Conservation (phyloP, 331 rosid species). For the Acacia pycnantha region DNA sequence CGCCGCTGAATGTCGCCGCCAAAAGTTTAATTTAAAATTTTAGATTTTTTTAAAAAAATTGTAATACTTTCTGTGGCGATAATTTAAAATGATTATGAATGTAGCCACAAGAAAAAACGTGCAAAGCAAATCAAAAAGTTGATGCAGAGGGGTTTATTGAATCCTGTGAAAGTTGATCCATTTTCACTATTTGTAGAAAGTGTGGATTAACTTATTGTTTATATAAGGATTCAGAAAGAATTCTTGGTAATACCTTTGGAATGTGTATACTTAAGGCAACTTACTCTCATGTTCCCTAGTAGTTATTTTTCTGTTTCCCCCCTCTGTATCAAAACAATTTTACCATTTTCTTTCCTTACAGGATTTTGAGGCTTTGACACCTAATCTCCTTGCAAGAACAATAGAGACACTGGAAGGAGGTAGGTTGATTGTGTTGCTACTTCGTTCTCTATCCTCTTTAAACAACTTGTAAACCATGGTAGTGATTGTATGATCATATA, state of each 20-base stretch:
- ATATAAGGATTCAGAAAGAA: slow-evolving; percentile 77
- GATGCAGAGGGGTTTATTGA: slow-evolving; percentile 74
- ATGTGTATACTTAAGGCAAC: slow-evolving; percentile 94
- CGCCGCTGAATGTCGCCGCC: too few species aligned
- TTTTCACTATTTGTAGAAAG: slow-evolving; percentile 68
- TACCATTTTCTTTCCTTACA: slow-evolving; percentile 29
- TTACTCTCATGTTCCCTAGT: neutral
- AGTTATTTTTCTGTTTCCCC: neutral
- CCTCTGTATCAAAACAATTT: slow-evolving; percentile 18
- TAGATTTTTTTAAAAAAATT: too few species aligned
- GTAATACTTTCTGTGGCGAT: too few species aligned
- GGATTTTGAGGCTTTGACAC: slow-evolving; percentile 96
- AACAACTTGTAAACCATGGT: slow-evolving; percentile 95
- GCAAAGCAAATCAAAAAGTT: slow-evolving; percentile 73
- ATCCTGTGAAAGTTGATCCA: slow-evolving; percentile 80
- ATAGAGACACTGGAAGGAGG: slow-evolving; percentile 99
- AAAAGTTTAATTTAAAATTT: too few species aligned
- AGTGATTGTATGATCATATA: slow-evolving; percentile 57
- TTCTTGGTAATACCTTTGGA: slow-evolving; percentile 92
- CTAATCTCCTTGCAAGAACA: slow-evolving; percentile 89
- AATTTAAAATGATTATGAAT: slow-evolving; percentile 32
- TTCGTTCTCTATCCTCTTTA: slow-evolving; percentile 79
- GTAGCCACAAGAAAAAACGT: slow-evolving; percentile 89
- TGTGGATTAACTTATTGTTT: slow-evolving; percentile 36
- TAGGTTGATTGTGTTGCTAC: slow-evolving; percentile 73